Base-by-base conservation (phyloP, 2,329 filamentous ascomycete genomes). In the Stachybotrys chlorohalonatus region DNA sequence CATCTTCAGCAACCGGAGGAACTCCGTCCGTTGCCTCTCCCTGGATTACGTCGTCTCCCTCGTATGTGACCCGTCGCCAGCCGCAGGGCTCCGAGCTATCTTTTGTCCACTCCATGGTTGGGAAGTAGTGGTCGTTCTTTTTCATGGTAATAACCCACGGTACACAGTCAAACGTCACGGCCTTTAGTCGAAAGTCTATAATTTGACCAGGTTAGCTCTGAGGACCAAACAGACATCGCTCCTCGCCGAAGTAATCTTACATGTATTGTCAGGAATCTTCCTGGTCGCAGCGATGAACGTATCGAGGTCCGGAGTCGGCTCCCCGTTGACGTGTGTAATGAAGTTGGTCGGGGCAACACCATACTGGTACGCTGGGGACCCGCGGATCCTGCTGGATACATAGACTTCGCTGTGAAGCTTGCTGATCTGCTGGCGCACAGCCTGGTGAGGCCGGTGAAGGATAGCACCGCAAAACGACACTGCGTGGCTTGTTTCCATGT, bases 91-190 rank as follows among this genome's bases (percentile, higher is more conserved):
- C 81, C 7, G 71, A 71, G 13, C 72, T 66, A 59, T 87, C 84
- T 68, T 86, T 86, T 70, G 84, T 80, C 78, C 83, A 86, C 64
- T 87, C 85, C 70, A 83, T 81, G 0, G 83, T 87, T 0, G 85
- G 84, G 71, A 87, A 88, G 70, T 99, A 99, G 72, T 99, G 94
- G 68, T 99, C 93, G 63, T 96, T 96, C 82, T 97, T 97, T 84
- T 99, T 99, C 89, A 99, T 96, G 8, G 94, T 99, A 46, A 95
- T 90, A n/a, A 99, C 91, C 91, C 94, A 99, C 4, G 93, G 93
- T 9, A 99, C 91, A 65, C 95, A 95, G 70, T 99, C 94, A 66
- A 99, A 99, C 0, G 94, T 97, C 70, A 97, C 90, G n/a, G 94
- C 90, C 70, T 93, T 92, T 53, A 99, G 79, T 16, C 94, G 86